Evolutionary conservation across 2,329 filamentous ascomycete genomes (phyloP).

Genomic region (Aspergillus piperis): DNA sequence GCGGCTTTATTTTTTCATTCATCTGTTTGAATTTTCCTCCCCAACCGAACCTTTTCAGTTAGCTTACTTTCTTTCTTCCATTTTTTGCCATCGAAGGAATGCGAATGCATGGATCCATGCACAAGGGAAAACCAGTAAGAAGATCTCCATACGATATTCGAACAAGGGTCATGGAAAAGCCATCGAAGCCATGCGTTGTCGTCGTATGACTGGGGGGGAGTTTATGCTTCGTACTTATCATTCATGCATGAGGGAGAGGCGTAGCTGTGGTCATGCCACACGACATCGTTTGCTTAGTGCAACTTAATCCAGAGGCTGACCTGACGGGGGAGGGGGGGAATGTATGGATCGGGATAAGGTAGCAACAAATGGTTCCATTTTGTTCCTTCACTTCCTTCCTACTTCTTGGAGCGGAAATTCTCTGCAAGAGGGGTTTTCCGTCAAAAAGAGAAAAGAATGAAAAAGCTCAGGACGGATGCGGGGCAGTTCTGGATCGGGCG

Average conservation of each 20-base stretch:
- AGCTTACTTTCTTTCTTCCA: too few species aligned
- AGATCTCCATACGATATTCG: not conserved
- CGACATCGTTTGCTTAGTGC: not conserved
- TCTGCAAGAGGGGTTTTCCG: not conserved
- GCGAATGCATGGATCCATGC: too few species aligned
- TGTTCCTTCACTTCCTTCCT: not conserved
- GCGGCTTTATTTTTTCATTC: too few species aligned
- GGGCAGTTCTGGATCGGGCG: not conserved
- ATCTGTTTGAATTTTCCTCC: too few species aligned
- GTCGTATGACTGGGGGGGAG: not conserved
- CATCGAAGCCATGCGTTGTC: not conserved
- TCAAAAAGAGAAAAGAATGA: not conserved
- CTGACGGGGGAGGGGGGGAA: too few species aligned
- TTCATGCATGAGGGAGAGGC: not conserved
- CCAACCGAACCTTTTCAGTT: too few species aligned
- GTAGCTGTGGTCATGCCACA: not conserved
- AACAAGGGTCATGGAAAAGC: not conserved
- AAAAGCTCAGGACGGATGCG: constrained; percentile 1
- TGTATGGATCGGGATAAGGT: not conserved
- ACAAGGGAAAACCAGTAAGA: too few species aligned
- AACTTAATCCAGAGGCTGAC: not conserved
- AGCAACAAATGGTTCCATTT: too few species aligned
- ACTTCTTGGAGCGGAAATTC: not conserved
- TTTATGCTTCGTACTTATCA: not conserved
- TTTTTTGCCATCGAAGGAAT: too few species aligned